Percentiles rank a stretch among this genome's conserved stretches.
Conservation (phyloP, 306 rosid species). For the Carpinus viminea region DNA sequence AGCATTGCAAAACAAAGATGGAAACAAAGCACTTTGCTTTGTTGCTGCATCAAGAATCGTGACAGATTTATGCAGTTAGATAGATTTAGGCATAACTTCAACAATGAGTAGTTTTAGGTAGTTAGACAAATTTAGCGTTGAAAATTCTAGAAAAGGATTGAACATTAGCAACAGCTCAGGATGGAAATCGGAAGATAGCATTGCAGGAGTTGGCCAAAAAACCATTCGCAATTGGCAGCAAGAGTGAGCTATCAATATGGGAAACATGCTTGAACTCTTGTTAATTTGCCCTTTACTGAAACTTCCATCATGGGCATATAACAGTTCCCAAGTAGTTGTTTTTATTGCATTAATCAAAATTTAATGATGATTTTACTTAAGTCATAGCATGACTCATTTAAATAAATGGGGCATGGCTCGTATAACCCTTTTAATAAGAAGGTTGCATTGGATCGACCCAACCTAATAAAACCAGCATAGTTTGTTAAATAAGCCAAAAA, state of each 20-base stretch:
- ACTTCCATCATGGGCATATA: background rate
- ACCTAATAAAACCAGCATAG: no score
- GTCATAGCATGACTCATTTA: no score
- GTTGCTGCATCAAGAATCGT: background rate
- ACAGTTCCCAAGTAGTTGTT: background rate
- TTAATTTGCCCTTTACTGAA: background rate
- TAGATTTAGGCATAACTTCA: background rate
- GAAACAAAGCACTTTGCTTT: background rate
- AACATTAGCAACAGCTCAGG: background rate
- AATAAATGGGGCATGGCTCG: no score
- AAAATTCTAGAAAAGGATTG: background rate
- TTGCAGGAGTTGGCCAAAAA: constrained; percentile 30
- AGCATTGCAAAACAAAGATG: background rate
- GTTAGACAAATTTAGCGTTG: constrained; percentile 9
- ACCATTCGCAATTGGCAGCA: constrained; percentile 1
- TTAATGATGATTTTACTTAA: no score
- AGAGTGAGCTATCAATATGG: constrained; percentile 8
- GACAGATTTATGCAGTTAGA: background rate
- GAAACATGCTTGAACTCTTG: background rate
- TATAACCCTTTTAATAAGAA: no score
- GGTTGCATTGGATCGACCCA: no score
- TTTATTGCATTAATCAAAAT: no score
- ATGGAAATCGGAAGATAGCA: background rate
- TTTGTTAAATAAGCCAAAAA: no score
- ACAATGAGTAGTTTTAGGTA: background rate